Percentiles rank a stretch among this genome's conserved stretches.
phyloP scores from a whole-genome alignment of 371 early-diverging fungal genomes.

The Coemansia sp. region DNA sequence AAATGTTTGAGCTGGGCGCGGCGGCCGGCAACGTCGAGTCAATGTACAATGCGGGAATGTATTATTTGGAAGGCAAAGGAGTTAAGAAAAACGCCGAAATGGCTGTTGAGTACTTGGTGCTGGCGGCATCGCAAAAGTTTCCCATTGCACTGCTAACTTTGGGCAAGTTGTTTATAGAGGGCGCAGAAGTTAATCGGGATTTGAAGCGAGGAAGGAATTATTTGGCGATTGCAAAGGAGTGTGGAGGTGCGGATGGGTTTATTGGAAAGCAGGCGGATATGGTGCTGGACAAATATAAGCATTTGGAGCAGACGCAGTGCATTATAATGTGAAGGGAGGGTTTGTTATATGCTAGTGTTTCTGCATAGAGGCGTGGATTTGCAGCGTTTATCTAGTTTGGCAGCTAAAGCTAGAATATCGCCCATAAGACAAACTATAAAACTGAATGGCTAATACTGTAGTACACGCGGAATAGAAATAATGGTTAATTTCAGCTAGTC shows the following conservation, averaged over 20 bases:
- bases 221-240: constrained; percentile 18
- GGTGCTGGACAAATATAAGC: constrained; percentile 7
- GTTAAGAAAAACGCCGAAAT: constrained; percentile 15
- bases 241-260: constrained; percentile 8
- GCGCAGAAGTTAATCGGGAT: constrained; percentile 9
- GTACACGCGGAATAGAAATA: too few relatives aligned
- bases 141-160: constrained; percentile 43
- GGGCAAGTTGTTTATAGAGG: constrained; percentile 32
- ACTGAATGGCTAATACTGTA: too few relatives aligned
- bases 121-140: constrained; percentile 37
- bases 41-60: constrained; percentile 47
- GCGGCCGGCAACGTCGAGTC: constrained; percentile 30
- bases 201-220: constrained; percentile 6
- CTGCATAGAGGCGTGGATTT: too few relatives aligned
- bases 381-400: too few relatives aligned
- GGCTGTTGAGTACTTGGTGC: constrained; percentile 40
- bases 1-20: constrained; percentile 38
- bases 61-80: constrained; percentile 34
- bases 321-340: too few relatives aligned
- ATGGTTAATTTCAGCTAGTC: too few relatives aligned
- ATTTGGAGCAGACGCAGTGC: background rate
- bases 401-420: too few relatives aligned
- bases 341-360: too few relatives aligned
- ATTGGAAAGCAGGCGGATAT: constrained; percentile 6
- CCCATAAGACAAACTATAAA: too few relatives aligned